Evolutionary conservation across 1,284 basidiomycete species (phyloP).

Genomic region (Schizophyllum amplum): DNA sequence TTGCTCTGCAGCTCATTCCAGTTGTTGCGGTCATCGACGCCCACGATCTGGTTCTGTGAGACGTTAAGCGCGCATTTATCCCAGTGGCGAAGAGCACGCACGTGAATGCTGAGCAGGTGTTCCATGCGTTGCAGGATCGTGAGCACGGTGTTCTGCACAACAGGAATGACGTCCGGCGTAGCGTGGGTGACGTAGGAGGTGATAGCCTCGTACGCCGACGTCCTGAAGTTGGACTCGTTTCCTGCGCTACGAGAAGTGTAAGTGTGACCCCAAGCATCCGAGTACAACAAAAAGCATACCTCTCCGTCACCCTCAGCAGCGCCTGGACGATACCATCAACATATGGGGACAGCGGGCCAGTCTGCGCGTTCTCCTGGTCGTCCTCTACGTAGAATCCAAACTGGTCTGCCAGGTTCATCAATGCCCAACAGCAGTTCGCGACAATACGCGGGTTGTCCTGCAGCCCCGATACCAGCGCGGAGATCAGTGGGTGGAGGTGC

Average conservation of each 20-base stretch:
- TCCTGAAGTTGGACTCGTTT: constrained; percentile 92
- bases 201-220: constrained; percentile 95
- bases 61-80: too few relatives aligned
- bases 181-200: constrained; percentile 81
- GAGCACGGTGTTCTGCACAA: constrained; percentile 80
- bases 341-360: constrained; percentile 76
- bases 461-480: constrained; percentile 79
- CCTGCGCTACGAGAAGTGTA: constrained; percentile 41
- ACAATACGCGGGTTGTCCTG: constrained; percentile 82
- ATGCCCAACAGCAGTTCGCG: constrained; percentile 92
- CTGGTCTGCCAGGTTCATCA: constrained; percentile 93
- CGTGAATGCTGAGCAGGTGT: constrained; percentile 76
- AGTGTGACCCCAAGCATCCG: constrained; percentile 7
- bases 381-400: constrained; percentile 52
- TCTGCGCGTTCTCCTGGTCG: constrained; percentile 48
- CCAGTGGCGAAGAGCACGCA: constrained; percentile 27
- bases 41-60: constrained; percentile 85
- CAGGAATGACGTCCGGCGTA: constrained; percentile 71
- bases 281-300: constrained; percentile 36
- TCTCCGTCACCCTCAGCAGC: constrained; percentile 79
- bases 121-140: constrained; percentile 87
- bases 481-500: constrained; percentile 80
- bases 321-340: constrained; percentile 84
- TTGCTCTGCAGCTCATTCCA: constrained; percentile 99
- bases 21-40: constrained; percentile 95